A percentile compares a stretch with the other conserved stretches of the same genome.
Evolutionary conservation across 2,329 filamentous ascomycete species (phyloP).

Genomic region (Macrophomina tecta): DNA sequence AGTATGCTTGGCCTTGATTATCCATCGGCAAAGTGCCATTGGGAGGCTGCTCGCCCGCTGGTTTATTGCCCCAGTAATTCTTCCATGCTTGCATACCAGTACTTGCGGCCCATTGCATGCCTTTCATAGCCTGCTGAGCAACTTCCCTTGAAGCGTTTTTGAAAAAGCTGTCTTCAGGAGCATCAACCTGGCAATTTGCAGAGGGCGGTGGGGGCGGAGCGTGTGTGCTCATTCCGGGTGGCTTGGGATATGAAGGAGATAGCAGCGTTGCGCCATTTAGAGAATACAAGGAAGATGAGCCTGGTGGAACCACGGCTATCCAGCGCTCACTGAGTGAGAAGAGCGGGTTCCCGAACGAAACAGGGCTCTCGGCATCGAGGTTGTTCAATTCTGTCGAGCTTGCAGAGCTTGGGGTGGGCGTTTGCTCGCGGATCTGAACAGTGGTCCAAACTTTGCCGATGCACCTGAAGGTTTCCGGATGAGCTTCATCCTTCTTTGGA

Average conservation of each 20-base stretch:
- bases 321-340: constrained; percentile 74
- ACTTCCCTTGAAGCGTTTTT: constrained; percentile 80
- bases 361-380: constrained; percentile 39
- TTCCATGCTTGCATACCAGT: constrained; percentile 80
- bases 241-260: constrained; percentile 57
- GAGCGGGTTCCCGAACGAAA: constrained; percentile 65
- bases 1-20: constrained; percentile 56
- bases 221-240: constrained; percentile 62
- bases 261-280: constrained; percentile 70
- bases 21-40: constrained; percentile 31
- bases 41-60: constrained; percentile 28
- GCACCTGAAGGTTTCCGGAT: constrained; percentile 61
- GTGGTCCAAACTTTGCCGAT: constrained; percentile 93
- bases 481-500: constrained; percentile 34
- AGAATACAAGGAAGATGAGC: constrained; percentile 72
- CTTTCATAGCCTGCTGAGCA: constrained; percentile 77
- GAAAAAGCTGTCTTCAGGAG: constrained; percentile 74
- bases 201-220: constrained; percentile 73
- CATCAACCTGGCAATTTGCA: constrained; percentile 71
- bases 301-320: constrained; percentile 77
- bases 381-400: constrained; percentile 43
- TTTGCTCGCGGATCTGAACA: constrained; percentile 63
- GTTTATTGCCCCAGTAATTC: constrained; percentile 71
- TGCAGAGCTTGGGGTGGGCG: constrained; percentile 41
- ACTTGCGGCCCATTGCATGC: constrained; percentile 77